A percentile compares a stretch with the other conserved stretches of the same genome.
Evolutionary conservation across 352 stramenopile species (phyloP).

Genomic region (Globisporangium cystogenes): DNA sequence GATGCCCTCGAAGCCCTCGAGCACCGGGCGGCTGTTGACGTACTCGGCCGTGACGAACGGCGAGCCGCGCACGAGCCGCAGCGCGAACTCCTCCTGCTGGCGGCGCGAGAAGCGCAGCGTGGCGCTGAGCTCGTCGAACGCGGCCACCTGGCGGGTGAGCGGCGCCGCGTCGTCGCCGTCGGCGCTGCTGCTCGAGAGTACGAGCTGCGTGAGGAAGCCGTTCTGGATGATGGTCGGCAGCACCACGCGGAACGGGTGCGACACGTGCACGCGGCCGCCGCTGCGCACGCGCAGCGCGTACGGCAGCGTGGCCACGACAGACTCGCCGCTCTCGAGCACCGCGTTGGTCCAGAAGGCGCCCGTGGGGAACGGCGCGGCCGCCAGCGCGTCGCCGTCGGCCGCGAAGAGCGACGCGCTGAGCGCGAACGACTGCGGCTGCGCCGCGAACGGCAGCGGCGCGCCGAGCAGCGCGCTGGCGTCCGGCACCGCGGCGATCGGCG

Average conservation of each 20-base stretch:
- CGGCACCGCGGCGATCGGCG: conserved; percentile 9
- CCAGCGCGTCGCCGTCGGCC: not conserved
- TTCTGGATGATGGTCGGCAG: conserved; percentile 46
- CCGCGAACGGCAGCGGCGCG: conserved; percentile 39
- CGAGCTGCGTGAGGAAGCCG: conserved; percentile 67
- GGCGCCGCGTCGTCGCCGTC: not conserved
- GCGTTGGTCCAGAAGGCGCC: conserved; percentile 82
- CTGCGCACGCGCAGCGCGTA: conserved; percentile 52
- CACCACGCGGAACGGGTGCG: conserved; percentile 79
- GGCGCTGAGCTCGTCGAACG: conserved; percentile 67
- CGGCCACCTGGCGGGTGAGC: conserved; percentile 47
- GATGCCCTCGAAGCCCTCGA: conserved; percentile 51
- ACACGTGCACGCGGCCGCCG: conserved; percentile 55
- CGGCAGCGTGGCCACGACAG: conserved; percentile 55
- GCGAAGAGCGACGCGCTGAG: conserved; percentile 40
- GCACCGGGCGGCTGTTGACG: conserved; percentile 33
- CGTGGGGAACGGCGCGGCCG: conserved; percentile 53
- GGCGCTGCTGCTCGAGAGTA: conserved; percentile 25
- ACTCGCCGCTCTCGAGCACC: conserved; percentile 56
- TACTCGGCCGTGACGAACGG: conserved; percentile 80
- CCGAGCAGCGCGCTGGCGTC: conserved; percentile 5
- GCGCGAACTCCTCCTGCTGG: conserved; percentile 33
- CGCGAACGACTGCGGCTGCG: conserved; percentile 43
- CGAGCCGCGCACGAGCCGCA: conserved; percentile 68
- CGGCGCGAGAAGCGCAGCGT: conserved; percentile 49